These are phyloP conservation scores for Cyamopsis tetragonoloba DNA, from an alignment of 306 rosid genomes.

Conservation along the genomic window DNA sequence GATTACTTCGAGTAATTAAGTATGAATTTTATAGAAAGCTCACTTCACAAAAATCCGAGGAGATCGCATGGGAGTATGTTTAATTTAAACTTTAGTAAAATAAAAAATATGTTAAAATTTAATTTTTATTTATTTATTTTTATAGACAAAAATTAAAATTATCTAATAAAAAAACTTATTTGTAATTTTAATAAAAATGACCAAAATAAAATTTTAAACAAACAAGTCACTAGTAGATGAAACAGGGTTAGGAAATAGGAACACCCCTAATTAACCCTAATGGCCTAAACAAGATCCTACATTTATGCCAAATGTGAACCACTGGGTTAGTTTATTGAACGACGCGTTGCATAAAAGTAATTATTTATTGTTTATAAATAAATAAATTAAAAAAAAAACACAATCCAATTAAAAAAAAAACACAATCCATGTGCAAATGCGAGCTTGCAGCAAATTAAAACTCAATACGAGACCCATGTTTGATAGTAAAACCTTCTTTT, in stretches of 20 bases:
- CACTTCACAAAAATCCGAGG: conserved; percentile 5
- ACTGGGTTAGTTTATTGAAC: not conserved
- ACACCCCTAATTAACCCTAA: conserved; percentile 35
- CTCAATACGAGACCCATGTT: not conserved
- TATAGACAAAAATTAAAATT: too few relatives aligned
- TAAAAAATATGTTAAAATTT: too few relatives aligned
- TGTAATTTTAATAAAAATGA: too few relatives aligned
- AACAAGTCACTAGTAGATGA: too few relatives aligned
- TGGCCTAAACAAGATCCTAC: conserved; percentile 51
- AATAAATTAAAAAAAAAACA: too few relatives aligned
- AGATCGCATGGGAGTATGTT: conserved; percentile 37
- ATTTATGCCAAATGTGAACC: conserved; percentile 36
- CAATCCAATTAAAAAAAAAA: too few relatives aligned
- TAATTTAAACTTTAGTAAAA: too few relatives aligned
- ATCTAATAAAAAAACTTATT: too few relatives aligned
- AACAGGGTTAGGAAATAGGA: conserved; percentile 33
- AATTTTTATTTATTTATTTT: too few relatives aligned
- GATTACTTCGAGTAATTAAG: too few relatives aligned
- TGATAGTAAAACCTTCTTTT: conserved; percentile 20
- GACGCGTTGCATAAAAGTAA: not conserved
- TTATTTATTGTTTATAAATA: too few relatives aligned
- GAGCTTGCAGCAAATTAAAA: conserved; percentile 22
- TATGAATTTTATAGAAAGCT: conserved; percentile 13
- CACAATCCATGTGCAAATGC: conserved; percentile 19
- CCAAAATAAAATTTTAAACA: too few relatives aligned